phyloP scores from a whole-genome alignment of 371 early-diverging fungal genomes.

The Mucor plumbeus region DNA sequence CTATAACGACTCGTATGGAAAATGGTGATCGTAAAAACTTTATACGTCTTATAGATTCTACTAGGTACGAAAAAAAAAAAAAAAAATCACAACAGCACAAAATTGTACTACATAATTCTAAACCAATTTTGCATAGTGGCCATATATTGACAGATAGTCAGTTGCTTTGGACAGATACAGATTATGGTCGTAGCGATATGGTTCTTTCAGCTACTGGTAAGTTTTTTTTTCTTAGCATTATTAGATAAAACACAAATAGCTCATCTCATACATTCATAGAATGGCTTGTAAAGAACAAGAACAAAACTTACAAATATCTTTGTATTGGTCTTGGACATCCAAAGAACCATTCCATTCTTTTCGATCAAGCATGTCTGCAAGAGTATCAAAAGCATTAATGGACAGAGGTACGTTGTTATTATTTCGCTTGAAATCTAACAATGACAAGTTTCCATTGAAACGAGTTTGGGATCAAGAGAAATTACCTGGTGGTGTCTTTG shows the following conservation, averaged over 20 bases:
- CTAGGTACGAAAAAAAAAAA: constrained; percentile 20
- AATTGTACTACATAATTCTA: background rate
- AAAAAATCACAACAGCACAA: background rate
- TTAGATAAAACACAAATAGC: background rate
- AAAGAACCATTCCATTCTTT: constrained; percentile 21
- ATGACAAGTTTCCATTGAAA: constrained; percentile 24
- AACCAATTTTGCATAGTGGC: constrained; percentile 18
- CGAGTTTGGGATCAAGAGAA: constrained; percentile 40
- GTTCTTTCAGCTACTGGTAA: constrained; percentile 34
- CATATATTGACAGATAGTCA: constrained; percentile 19
- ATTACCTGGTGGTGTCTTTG: constrained; percentile 42
- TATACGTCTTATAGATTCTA: constrained; percentile 23
- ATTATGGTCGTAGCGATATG: constrained; percentile 23
- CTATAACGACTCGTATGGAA: constrained; percentile 15
- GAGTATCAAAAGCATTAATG: constrained; percentile 23
- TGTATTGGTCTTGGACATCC: constrained; percentile 45
- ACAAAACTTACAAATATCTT: constrained; percentile 39
- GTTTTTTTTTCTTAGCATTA: background rate
- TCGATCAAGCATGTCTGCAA: constrained; percentile 18
- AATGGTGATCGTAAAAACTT: constrained; percentile 20
- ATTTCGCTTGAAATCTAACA: constrained; percentile 38
- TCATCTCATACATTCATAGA: constrained; percentile 18
- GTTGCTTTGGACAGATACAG: constrained; percentile 13
- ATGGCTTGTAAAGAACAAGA: constrained; percentile 40
- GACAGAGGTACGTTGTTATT: constrained; percentile 40